Conservation (phyloP, 805 yeast species). For the Candida schatavii region DNA sequence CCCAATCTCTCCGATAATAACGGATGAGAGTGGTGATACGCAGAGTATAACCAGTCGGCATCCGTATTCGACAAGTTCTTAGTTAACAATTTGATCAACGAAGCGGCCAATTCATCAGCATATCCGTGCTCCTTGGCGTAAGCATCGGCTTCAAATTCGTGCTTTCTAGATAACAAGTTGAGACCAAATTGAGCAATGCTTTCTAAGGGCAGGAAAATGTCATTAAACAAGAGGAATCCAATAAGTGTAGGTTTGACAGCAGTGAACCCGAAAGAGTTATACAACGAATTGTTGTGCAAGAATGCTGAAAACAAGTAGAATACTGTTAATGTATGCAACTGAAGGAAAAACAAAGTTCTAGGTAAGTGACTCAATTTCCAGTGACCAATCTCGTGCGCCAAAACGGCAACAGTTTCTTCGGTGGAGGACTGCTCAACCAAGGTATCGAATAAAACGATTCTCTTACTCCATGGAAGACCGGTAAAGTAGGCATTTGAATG, state of each 20-base stretch:
- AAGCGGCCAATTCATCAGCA: conserved; percentile 60
- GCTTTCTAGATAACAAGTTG: conserved; percentile 75
- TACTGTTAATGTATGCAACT: conserved; percentile 58
- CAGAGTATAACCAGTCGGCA: conserved; percentile 86
- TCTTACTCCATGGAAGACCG: conserved; percentile 96
- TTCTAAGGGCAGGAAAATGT: conserved; percentile 75
- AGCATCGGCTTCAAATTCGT: conserved; percentile 91
- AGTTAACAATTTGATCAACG: conserved; percentile 72
- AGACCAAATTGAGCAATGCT: conserved; percentile 61
- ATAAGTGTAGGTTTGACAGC: conserved; percentile 66
- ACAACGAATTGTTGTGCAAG: conserved; percentile 75
- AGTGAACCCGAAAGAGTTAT: conserved; percentile 72
- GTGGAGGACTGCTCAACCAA: conserved; percentile 75
- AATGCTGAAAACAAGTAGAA: conserved; percentile 79
- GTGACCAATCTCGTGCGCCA: conserved; percentile 99
- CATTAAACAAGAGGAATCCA: conserved; percentile 79
- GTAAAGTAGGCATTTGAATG: conserved; percentile 96
- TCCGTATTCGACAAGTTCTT: conserved; percentile 84
- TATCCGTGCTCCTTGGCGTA: conserved; percentile 78
- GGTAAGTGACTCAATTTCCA: conserved; percentile 91
- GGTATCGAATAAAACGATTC: conserved; percentile 91
- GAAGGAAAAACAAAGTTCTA: conserved; percentile 65
- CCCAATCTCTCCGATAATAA: conserved; percentile 82
- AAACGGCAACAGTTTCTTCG: conserved; percentile 84
- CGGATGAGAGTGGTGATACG: conserved; percentile 91